phyloP scores from a whole-genome alignment of 164 flowering plant genomes.

The Nymphaea thermarum region DNA sequence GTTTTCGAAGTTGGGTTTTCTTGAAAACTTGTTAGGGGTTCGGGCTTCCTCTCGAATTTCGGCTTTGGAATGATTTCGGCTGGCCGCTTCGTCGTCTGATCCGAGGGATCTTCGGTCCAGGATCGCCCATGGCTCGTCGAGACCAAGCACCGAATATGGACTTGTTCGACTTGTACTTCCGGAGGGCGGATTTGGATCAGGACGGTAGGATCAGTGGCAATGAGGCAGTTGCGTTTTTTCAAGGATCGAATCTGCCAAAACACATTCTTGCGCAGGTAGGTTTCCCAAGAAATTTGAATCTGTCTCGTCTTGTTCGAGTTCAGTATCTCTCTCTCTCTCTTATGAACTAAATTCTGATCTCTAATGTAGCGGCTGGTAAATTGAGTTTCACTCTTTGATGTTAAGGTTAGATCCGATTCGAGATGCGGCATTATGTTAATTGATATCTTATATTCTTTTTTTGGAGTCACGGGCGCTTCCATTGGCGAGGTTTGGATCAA shows the following conservation, averaged over 20 bases:
- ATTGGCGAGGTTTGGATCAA: no score
- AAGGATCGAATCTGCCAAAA: constrained; percentile 72
- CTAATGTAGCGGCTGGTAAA: no score
- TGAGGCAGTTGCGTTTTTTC: constrained; percentile 83
- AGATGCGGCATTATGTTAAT: no score
- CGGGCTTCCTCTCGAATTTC: background rate
- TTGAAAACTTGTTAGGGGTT: no score
- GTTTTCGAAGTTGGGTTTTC: background rate
- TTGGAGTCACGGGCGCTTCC: no score
- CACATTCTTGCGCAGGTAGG: constrained; percentile 85
- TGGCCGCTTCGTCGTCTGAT: constrained; percentile 7
- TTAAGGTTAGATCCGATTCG: no score
- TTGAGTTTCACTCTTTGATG: no score
- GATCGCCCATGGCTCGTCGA: constrained; percentile 29
- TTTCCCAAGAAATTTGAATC: background rate
- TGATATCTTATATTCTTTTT: no score
- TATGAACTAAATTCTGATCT: no score
- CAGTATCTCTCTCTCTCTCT: background rate
- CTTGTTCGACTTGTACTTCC: constrained; percentile 75
- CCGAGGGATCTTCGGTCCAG: constrained; percentile 3
- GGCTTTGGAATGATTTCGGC: background rate
- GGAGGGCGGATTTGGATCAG: constrained; percentile 84
- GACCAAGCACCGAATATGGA: constrained; percentile 33
- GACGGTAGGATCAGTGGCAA: constrained; percentile 92
- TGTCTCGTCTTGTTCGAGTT: background rate